Evolutionary conservation across 371 early-diverging fungal species (phyloP).

Genomic region (Choanephora cucurbitarum): DNA sequence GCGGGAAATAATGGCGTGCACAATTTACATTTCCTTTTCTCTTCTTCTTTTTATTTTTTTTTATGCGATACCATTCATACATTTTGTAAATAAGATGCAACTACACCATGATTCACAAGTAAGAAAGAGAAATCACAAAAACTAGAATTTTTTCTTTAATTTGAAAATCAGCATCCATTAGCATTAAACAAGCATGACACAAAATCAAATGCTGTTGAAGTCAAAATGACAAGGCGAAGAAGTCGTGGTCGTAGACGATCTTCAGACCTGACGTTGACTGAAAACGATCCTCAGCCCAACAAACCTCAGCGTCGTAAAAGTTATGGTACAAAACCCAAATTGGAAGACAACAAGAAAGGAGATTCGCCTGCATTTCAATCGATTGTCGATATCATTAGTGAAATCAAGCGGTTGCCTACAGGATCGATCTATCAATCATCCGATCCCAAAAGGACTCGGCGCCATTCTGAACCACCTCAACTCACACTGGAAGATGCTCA

Average conservation of each 20-base stretch:
- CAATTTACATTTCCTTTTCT: neutral
- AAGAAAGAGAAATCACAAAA: neutral
- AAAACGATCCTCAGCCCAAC: neutral
- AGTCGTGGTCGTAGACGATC: neutral
- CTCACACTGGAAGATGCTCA: neutral
- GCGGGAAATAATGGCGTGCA: neutral
- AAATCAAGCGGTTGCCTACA: slow-evolving; percentile 35
- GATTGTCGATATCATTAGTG: slow-evolving; percentile 41
- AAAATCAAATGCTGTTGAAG: neutral
- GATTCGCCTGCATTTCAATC: slow-evolving; percentile 42
- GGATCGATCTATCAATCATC: slow-evolving; percentile 1
- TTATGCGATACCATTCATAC: neutral
- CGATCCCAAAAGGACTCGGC: slow-evolving; percentile 12
- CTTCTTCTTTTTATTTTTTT: neutral
- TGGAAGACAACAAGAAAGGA: slow-evolving; percentile 13
- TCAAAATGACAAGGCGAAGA: neutral
- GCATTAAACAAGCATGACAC: neutral
- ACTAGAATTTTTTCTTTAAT: neutral
- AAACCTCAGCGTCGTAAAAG: neutral
- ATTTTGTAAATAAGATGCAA: neutral
- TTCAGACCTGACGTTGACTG: neutral
- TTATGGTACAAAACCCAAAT: neutral
- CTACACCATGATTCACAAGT: neutral
- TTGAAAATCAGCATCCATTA: slow-evolving; percentile 1
- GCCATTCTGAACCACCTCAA: slow-evolving; percentile 36